Evolutionary conservation across 2,329 filamentous ascomycete genomes (phyloP), one percentile per base, ranked within the genome.

Genomic region (Sarocladium strictum): DNA sequence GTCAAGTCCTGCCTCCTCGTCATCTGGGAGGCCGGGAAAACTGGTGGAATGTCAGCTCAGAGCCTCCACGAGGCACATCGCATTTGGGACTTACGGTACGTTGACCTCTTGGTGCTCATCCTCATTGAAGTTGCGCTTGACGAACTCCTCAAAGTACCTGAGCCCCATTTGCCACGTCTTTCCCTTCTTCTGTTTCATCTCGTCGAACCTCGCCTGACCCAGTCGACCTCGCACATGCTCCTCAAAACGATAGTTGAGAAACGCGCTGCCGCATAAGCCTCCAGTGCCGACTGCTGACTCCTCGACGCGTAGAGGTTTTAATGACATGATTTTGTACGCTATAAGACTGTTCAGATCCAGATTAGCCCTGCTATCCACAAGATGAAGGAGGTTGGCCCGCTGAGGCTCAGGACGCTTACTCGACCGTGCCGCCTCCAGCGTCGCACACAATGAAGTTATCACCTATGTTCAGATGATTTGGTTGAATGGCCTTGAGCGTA

Each of bases 101-200:
- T 90, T 90, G 56, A 91, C 81, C 65, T 92, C 88, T 51, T 84
- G 78, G 58, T 88, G 82, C 63, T 90, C 87, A 47, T 90, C 86
- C 62, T 89, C 85, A 64, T 89, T 86, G 65, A 92, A 93, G 63
- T 90, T 91, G 14, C 89, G 80, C 70, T 93, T 93, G 14, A 93
- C 87, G 65, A 90, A 91, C 64, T 92, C 87, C 63, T 93, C 89
- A 67, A 90, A 93, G 64, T 90, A 91, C 54, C 83, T 80, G 52
- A 92, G 73, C 2, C 85, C 89, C 83, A 86, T 86, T 66, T 86
- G 87, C 87, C 88, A 92, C 1, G 85, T 89, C 69, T 89, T 90
- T 2, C 80, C 80, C 68, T 90, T 90, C 70, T 88, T 89, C 53
- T 81, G 68, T 65, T 88, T 87, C 85, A 93, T 90, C 69, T 85